Conservation (phyloP, 306 rosid species). For the Cicer chorassanicum region DNA sequence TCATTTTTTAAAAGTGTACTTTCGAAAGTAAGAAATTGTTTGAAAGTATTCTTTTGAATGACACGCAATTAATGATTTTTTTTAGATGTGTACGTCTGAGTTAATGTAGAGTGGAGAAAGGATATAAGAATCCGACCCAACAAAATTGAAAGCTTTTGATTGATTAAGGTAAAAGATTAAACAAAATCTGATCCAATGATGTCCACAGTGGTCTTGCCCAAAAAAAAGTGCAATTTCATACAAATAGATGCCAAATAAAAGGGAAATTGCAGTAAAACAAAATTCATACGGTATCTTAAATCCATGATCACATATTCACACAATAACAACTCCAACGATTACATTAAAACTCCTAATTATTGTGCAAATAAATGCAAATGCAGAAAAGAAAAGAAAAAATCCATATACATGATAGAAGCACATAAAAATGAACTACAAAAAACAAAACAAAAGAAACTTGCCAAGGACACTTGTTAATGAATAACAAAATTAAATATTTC, state of each 20-base stretch:
- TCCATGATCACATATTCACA: constrained; percentile 8
- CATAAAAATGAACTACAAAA: neutral
- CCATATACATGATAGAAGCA: neutral
- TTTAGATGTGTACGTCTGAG: too few relatives aligned
- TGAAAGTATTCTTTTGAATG: too few relatives aligned
- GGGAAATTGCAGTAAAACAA: neutral
- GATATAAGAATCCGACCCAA: too few relatives aligned
- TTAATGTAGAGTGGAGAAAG: too few relatives aligned
- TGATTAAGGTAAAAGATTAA: too few relatives aligned
- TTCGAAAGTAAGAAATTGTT: too few relatives aligned
- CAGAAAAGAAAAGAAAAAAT: neutral
- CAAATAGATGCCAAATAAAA: neutral
- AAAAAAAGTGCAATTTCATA: too few relatives aligned
- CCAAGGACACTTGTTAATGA: constrained; percentile 9
- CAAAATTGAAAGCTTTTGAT: too few relatives aligned
- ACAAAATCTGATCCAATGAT: too few relatives aligned
- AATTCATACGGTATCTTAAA: neutral
- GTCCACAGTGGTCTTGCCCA: too few relatives aligned
- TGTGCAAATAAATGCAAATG: constrained; percentile 1
- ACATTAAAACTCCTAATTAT: constrained; percentile 10
- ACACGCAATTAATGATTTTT: too few relatives aligned
- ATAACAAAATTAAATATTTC: constrained; percentile 19
- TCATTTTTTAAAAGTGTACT: too few relatives aligned
- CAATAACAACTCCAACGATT: neutral
- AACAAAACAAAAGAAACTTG: neutral